These are phyloP conservation scores for Coemansia umbellata DNA, from an alignment of 192 early-diverging fungal species.

Conservation along the genomic window DNA sequence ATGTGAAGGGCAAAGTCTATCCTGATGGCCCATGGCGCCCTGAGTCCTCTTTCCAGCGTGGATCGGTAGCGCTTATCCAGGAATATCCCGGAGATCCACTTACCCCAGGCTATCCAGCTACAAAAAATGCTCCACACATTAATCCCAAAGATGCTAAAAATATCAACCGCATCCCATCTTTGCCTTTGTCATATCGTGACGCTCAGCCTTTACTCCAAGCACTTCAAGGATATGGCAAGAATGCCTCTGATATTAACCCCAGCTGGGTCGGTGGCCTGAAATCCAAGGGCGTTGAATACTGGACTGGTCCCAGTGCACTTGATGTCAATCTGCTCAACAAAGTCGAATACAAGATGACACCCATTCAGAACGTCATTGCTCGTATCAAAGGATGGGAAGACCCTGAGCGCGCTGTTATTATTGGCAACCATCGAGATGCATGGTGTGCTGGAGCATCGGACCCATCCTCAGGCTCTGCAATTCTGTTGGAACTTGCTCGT, in stretches of 20 bases:
- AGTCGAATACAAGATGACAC: conserved; percentile 42
- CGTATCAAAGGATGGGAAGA: conserved; percentile 54
- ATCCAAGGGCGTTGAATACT: conserved; percentile 47
- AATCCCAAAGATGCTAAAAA: conserved; percentile 47
- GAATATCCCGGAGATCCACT: conserved; percentile 58
- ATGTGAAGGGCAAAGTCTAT: conserved; percentile 47
- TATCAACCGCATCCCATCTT: conserved; percentile 56
- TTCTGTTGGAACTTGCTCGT: conserved; percentile 55
- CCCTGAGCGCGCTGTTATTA: conserved; percentile 49
- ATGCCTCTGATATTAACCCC: conserved; percentile 18
- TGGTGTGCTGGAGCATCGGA: conserved; percentile 65
- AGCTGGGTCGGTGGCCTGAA: conserved; percentile 55
- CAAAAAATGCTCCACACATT: conserved; percentile 52
- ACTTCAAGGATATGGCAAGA: conserved; percentile 44
- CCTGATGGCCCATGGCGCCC: conserved; percentile 61
- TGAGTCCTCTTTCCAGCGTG: conserved; percentile 54
- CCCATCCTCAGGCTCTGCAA: conserved; percentile 58
- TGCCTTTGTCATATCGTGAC: conserved; percentile 61
- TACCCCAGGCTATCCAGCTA: conserved; percentile 59
- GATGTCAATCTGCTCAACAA: conserved; percentile 52
- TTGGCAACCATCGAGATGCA: conserved; percentile 65
- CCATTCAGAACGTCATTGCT: conserved; percentile 62
- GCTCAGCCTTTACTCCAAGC: conserved; percentile 56
- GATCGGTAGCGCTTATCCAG: conserved; percentile 49
- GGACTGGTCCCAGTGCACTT: conserved; percentile 52